A percentile compares a stretch with the other conserved stretches of the same genome.
Evolutionary conservation across 73 alveolate species (phyloP).

Genomic region (Symbiodinium natans): DNA sequence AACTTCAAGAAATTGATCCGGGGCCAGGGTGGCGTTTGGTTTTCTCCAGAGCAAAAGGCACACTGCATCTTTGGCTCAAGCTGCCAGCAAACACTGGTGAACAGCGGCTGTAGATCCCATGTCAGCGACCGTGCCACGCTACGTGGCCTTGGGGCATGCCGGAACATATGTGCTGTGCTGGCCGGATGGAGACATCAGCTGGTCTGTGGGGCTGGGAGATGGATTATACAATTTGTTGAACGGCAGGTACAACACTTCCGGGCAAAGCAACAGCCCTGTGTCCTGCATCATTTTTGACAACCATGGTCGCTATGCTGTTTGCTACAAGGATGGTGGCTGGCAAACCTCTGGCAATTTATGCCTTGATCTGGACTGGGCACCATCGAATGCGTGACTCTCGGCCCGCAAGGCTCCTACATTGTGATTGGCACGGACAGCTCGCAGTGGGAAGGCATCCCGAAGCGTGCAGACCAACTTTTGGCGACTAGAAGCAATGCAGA

Average conservation of each 20-base stretch:
- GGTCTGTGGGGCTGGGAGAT: background rate
- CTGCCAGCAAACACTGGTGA: too few relatives aligned
- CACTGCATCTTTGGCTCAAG: too few relatives aligned
- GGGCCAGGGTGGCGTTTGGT: too few relatives aligned
- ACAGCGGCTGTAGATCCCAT: too few relatives aligned
- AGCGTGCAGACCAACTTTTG: background rate
- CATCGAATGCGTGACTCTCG: background rate
- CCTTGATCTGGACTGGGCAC: too few relatives aligned
- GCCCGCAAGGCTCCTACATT: conserved; percentile 25
- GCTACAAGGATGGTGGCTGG: conserved; percentile 31
- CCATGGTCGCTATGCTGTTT: background rate
- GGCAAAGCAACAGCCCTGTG: background rate
- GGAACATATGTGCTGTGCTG: background rate
- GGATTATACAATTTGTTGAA: background rate
- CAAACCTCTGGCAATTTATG: too few relatives aligned
- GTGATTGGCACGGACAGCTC: background rate
- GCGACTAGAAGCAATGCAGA: background rate
- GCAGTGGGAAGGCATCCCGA: conserved; percentile 13
- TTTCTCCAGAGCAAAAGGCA: too few relatives aligned
- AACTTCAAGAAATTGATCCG: too few relatives aligned
- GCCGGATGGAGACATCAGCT: background rate
- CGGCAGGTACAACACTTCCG: conserved; percentile 16
- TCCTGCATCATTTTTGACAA: background rate
- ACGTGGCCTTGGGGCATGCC: background rate
- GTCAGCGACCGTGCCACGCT: conserved; percentile 19